Conservation (phyloP, 441 rosid species). For the Flueggea neowawraea region DNA sequence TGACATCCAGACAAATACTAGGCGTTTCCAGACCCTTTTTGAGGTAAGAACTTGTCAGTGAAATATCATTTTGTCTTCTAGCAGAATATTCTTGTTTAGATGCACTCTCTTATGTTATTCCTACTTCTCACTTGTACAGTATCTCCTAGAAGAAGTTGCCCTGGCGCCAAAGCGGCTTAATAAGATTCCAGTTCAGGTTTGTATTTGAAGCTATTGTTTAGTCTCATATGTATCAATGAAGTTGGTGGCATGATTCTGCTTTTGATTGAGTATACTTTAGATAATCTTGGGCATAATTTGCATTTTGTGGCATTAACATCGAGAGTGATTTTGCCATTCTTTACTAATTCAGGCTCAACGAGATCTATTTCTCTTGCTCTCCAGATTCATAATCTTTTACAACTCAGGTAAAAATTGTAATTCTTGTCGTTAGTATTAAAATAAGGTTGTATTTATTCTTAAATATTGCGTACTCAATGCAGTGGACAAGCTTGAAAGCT, state of each 20-base stretch:
- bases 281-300: neutral
- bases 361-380: conserved; percentile 77
- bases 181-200: conserved; percentile 84
- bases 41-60: conserved; percentile 37
- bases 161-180: conserved; percentile 53
- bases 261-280: no score
- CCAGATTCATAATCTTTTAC: conserved; percentile 91
- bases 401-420: conserved; percentile 54
- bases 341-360: conserved; percentile 65
- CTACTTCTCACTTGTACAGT: conserved; percentile 35
- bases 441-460: neutral
- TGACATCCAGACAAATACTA: conserved; percentile 89
- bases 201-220: neutral
- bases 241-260: no score
- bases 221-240: neutral
- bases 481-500: conserved; percentile 80
- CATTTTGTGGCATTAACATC: neutral
- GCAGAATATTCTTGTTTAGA: neutral
- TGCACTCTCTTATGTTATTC: conserved; percentile 1
- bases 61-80: neutral
- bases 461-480: conserved; percentile 12
- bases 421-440: no score
- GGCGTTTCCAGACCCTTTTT: conserved; percentile 79
- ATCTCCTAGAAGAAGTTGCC: conserved; percentile 91
- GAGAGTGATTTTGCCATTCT: conserved; percentile 3